These are phyloP conservation scores for Saccharum spontaneum DNA, from an alignment of 176 grass and related monocot species.

Conservation along the genomic window DNA sequence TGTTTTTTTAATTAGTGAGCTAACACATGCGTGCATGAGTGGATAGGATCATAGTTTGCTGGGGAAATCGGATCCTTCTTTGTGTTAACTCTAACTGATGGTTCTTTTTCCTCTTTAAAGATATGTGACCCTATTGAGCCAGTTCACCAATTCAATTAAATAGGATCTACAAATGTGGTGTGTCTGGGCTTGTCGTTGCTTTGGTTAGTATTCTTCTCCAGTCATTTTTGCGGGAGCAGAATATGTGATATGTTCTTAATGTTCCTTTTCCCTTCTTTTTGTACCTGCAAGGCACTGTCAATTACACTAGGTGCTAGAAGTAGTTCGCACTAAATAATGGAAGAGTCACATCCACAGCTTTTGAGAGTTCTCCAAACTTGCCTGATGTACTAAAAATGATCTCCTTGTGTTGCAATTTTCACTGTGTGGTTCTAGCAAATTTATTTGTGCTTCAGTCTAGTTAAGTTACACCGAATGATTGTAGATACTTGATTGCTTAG, in stretches of 20 bases:
- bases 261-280: slow-evolving; percentile 9
- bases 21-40: background rate
- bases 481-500: slow-evolving; percentile 74
- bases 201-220: slow-evolving; percentile 41
- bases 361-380: slow-evolving; percentile 60
- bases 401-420: no score
- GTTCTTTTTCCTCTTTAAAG: slow-evolving; percentile 25
- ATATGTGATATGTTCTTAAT: slow-evolving; percentile 18
- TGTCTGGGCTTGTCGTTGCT: slow-evolving; percentile 61
- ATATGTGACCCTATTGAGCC: slow-evolving; percentile 53
- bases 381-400: slow-evolving; percentile 62
- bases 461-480: slow-evolving; percentile 6
- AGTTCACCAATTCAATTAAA: slow-evolving; percentile 66
- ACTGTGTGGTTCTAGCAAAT: background rate
- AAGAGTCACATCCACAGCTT: slow-evolving; percentile 64
- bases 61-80: background rate
- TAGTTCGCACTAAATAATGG: slow-evolving; percentile 65
- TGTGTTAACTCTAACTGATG: slow-evolving; percentile 3
- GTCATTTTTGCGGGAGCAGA: background rate
- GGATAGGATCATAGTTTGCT: background rate
- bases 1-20: background rate
- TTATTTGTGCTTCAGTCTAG: background rate
- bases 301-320: slow-evolving; percentile 65
- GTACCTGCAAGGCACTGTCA: slow-evolving; percentile 46
- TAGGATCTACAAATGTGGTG: slow-evolving; percentile 72